Conservation (phyloP, 1,139 yeast species). For the Taiozyma onychis region DNA sequence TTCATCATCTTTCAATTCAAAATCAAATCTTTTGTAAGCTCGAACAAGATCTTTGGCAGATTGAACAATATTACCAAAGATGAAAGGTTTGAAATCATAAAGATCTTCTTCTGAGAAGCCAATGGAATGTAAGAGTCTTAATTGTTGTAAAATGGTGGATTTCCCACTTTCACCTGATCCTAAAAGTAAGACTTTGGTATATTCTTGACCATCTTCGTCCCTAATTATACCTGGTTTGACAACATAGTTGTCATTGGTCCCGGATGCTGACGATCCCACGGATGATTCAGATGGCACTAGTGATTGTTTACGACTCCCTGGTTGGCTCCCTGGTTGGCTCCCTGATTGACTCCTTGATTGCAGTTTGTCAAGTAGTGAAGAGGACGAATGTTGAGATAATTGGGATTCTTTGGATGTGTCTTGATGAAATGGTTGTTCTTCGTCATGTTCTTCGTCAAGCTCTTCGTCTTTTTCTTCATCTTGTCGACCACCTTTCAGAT, state of each 20-base stretch:
- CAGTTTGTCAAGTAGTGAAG: slow-evolving; percentile 5
- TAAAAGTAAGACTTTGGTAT: slow-evolving; percentile 56
- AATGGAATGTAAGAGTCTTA: slow-evolving; percentile 66
- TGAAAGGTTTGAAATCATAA: slow-evolving; percentile 62
- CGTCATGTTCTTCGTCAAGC: no score
- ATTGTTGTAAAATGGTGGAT: slow-evolving; percentile 69
- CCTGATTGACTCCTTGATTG: not conserved
- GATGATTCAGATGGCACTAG: slow-evolving; percentile 18
- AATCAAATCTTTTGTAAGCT: slow-evolving; percentile 30
- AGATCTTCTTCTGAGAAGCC: slow-evolving; percentile 64
- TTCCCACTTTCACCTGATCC: slow-evolving; percentile 84
- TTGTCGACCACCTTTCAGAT: no score
- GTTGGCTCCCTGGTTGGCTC: no score
- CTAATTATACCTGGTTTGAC: slow-evolving; percentile 2
- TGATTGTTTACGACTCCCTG: slow-evolving; percentile 11
- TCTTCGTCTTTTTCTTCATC: no score
- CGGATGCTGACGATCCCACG: not conserved
- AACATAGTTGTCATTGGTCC: not conserved
- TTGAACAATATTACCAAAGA: slow-evolving; percentile 61
- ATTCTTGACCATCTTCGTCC: slow-evolving; percentile 27
- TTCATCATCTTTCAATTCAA: slow-evolving; percentile 20
- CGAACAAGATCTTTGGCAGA: slow-evolving; percentile 53
- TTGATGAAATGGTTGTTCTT: not conserved
- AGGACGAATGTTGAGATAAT: not conserved
- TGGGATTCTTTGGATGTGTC: not conserved